Evolutionary conservation across 1,284 basidiomycete genomes (phyloP), one percentile per base, ranked within the genome.

Genomic region (Vanrija pseudolonga): DNA sequence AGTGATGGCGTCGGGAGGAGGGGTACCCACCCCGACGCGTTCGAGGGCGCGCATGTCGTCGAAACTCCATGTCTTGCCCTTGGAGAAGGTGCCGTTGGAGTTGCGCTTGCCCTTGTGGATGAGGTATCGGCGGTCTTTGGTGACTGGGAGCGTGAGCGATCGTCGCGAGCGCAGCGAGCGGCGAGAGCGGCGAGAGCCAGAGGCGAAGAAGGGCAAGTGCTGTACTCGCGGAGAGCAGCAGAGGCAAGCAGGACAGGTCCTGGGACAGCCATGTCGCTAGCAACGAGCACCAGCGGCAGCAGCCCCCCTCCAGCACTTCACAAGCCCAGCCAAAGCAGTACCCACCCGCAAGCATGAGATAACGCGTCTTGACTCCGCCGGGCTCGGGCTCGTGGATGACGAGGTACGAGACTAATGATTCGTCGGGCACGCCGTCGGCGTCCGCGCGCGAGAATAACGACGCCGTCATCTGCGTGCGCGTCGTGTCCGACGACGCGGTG

Each of bases 41-140:
- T 93, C 86, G 45, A 98, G 73, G 32, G 79, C 85, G 51, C 87
- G 82, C 61, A 98, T 81, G 70, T 95, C 91, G 45, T 84, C 77
- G 41, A 98, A 76, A 60, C 82, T 84, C 96, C 96, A 99, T 9
- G 94, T 93, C 80, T 99, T 99, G 20, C 96, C 96, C 51, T 97
- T 90, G 19, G 93, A 97, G 78, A 96, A 98, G 0, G 89, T 85
- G 38, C 90, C 89, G 69, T 98, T 98, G 38, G 87, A 86, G 73
- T 99, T 98, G 56, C 91, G 78, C 76, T 98, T 98, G 7, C 93
- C 92, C 76, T 99, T 98, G 82, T 98, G 92, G 22, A 97, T 81
- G 67, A 87, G 85, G 8, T 86, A 88, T 55, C 78, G 77, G 38
- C 85, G 85, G 62, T 82, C 81, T 63, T 73, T 80, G 8, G 84